Evolutionary conservation across 1,284 basidiomycete genomes (phyloP).

Genomic region (Trichosporon sp.): DNA sequence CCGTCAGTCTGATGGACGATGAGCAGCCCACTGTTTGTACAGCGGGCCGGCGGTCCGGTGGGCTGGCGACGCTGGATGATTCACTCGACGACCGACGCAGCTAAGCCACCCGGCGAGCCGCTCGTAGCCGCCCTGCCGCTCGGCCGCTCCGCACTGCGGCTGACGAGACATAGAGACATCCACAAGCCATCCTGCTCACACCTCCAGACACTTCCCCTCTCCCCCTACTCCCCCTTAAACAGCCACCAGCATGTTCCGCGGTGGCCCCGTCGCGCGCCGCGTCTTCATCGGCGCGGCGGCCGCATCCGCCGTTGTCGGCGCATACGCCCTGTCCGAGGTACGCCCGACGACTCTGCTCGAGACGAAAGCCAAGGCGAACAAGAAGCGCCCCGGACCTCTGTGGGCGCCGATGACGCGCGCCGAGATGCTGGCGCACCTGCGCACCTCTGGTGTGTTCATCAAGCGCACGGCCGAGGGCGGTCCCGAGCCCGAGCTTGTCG

Average conservation of each 20-base stretch:
- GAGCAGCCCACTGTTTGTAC: too few relatives aligned
- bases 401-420: conserved; percentile 50
- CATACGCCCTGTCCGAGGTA: conserved; percentile 19
- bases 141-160: too few relatives aligned
- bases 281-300: conserved; percentile 21
- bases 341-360: conserved; percentile 17
- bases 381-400: conserved; percentile 47
- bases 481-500: conserved; percentile 25
- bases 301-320: conserved; percentile 25
- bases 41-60: too few relatives aligned
- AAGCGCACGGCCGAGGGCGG: conserved; percentile 34
- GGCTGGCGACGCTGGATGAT: too few relatives aligned
- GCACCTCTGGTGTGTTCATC: conserved; percentile 43
- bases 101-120: too few relatives aligned
- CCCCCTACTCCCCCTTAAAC: neutral
- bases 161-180: too few relatives aligned
- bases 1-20: too few relatives aligned
- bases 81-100: too few relatives aligned
- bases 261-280: conserved; percentile 21
- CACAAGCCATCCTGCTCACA: too few relatives aligned
- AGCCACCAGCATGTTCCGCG: conserved; percentile 27
- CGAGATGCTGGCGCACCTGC: conserved; percentile 50
- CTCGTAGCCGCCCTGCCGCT: too few relatives aligned
- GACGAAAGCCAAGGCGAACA: conserved; percentile 22
- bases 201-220: too few relatives aligned